Base-by-base conservation (phyloP, 2,329 filamentous ascomycete genomes). In the Talaromyces sp. region DNA sequence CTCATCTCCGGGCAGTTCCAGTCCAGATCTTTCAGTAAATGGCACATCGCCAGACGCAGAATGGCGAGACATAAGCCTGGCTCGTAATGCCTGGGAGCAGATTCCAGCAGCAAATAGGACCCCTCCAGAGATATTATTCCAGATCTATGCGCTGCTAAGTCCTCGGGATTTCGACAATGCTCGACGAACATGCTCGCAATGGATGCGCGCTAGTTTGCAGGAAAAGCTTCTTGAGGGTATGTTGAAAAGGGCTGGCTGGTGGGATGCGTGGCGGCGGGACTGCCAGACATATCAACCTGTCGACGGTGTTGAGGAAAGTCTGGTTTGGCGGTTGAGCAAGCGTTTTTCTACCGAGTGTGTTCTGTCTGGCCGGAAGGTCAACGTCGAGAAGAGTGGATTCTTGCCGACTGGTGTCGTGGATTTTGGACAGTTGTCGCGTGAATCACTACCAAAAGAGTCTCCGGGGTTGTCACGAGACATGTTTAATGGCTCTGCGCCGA, bases 141-240 rank as follows among this genome's bases (percentile, higher is more conserved):
- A 81, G 7, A 79, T 86, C 5, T 83, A 80, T 66, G 68, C 67
- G 6, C 76, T 80, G 68, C 73, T 85, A 3, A 69, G 73, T 14
- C 83, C 83, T 0, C 73, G 75, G 27, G 81, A 84, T 69, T 90
- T 89, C 72, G 84, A 90, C 69, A 80, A 85, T 62, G 86, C 87
- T 16, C 82, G 87, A 19, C 83, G 85, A 67, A 83, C 83, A 19
- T 90, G 87, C 70, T 82, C 83, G 54, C 74, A 76, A 41, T 90
- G 86, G 88, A 86, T 88, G 78, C 74, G 81, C 43, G 82, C 81
- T 24, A 85, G 86, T 59, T 73, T 89, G n/a, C 77, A 87, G 59
- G 74, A 75, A 49, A 74, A 70, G 1, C 69, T 90, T 1, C 75
- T 89, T 11, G 73, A 76, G 31, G 70, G 70, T 1, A 87, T 88